phyloP scores from a whole-genome alignment of 805 yeast species.

The Nematodospora valgi region DNA sequence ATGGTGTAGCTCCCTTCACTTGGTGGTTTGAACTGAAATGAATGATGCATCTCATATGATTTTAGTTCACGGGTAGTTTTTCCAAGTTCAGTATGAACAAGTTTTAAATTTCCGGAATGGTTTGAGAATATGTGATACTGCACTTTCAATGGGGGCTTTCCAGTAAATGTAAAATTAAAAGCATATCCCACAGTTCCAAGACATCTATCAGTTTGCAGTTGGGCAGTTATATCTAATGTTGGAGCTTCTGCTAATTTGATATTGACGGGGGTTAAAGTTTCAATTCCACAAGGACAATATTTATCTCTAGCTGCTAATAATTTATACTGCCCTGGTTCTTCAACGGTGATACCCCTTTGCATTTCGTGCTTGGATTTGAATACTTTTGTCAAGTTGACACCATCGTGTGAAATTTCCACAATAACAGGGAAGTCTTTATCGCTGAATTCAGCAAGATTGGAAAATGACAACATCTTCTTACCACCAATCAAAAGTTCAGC shows the following conservation, averaged over 20 bases:
- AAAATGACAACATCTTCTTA: constrained; percentile 9
- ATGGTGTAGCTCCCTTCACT: constrained; percentile 80
- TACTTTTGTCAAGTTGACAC: constrained; percentile 22
- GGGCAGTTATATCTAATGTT: constrained; percentile 39
- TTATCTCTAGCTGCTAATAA: constrained; percentile 53
- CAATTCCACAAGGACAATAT: constrained; percentile 66
- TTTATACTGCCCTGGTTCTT: constrained; percentile 64
- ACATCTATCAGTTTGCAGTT: constrained; percentile 77
- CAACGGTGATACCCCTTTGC: constrained; percentile 32
- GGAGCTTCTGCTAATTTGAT: constrained; percentile 45
- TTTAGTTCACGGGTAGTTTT: constrained; percentile 22
- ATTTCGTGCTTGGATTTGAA: constrained; percentile 25
- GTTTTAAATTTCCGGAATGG: constrained; percentile 27
- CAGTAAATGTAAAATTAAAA: constrained; percentile 67
- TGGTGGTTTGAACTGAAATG: constrained; percentile 68
- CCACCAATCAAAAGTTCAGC: constrained; percentile 9
- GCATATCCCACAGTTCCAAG: constrained; percentile 84
- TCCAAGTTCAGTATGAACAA: constrained; percentile 31
- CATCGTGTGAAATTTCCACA: constrained; percentile 23
- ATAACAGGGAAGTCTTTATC: constrained; percentile 47
- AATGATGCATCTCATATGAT: constrained; percentile 20
- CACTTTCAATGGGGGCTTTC: constrained; percentile 79
- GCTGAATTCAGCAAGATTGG: constrained; percentile 13
- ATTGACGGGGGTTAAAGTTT: constrained; percentile 22
- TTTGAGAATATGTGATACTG: constrained; percentile 57